These are phyloP conservation scores for Flaveria ramosissima DNA, from an alignment of 129 eudicot species.

Conservation along the genomic window DNA sequence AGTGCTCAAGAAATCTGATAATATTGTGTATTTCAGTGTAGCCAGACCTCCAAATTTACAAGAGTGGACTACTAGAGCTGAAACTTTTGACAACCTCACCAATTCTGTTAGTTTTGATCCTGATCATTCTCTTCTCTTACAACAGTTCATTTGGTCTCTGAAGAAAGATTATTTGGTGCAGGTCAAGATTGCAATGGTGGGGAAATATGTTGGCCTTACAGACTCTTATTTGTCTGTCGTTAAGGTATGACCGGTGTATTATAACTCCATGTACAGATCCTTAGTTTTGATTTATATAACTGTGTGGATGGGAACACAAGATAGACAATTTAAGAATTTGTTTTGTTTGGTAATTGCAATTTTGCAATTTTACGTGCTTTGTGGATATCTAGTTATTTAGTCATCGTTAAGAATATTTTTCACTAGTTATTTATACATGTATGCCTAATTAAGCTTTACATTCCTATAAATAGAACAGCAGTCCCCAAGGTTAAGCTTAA, in stretches of 20 bases:
- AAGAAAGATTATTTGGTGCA: slow-evolving; percentile 35
- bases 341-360: slow-evolving; percentile 15
- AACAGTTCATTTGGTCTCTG: slow-evolving; percentile 1
- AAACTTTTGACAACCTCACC: slow-evolving; percentile 83
- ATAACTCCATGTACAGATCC: slow-evolving; percentile 6
- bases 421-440: too few relatives aligned
- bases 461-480: neutral
- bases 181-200: slow-evolving; percentile 99
- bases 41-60: slow-evolving; percentile 72
- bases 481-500: slow-evolving; percentile 1
- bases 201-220: slow-evolving; percentile 88
- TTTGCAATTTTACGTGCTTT: neutral
- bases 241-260: slow-evolving; percentile 50
- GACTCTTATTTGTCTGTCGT: slow-evolving; percentile 97
- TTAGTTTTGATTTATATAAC: neutral
- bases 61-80: slow-evolving; percentile 94
- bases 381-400: slow-evolving; percentile 5
- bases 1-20: slow-evolving; percentile 15
- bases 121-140: slow-evolving; percentile 13
- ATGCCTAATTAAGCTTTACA: neutral
- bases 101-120: slow-evolving; percentile 59
- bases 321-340: neutral
- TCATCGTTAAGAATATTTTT: neutral
- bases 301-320: slow-evolving; percentile 4
- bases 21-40: slow-evolving; percentile 55